Percentiles rank a stretch among this genome's conserved stretches.
Conservation (phyloP, 2,329 filamentous ascomycete genomes). For the Colletotrichum navitas region DNA sequence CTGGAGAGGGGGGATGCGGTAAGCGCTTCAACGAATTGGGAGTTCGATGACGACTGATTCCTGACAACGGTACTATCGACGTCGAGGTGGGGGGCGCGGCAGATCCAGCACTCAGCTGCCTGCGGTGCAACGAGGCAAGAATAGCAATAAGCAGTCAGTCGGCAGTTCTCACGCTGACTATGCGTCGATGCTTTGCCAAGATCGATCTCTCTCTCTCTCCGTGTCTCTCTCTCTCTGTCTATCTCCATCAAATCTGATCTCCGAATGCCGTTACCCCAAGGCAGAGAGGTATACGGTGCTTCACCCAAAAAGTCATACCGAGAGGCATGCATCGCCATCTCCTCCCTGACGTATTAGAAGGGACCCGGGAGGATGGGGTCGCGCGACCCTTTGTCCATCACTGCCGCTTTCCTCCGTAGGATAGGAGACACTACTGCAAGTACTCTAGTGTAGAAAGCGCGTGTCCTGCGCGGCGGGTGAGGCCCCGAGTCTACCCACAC, state of each 20-base stretch:
- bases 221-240: too few species aligned
- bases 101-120: constrained; percentile 23
- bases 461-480: constrained; percentile 2
- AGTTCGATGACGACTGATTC: constrained; percentile 27
- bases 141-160: not conserved
- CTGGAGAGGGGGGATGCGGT: not conserved
- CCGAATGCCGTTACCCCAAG: too few species aligned
- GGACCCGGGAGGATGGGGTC: not conserved
- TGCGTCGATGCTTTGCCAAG: too few species aligned
- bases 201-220: too few species aligned
- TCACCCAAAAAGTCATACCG: too few species aligned
- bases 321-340: too few species aligned
- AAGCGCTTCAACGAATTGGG: constrained; percentile 26
- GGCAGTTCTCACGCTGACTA: too few species aligned
- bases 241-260: too few species aligned
- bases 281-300: too few species aligned
- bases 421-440: constrained; percentile 33
- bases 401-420: constrained; percentile 21
- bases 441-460: constrained; percentile 36
- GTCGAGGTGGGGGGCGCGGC: too few species aligned
- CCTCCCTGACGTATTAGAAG: too few species aligned
- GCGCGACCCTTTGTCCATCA: constrained; percentile 11
- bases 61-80: not conserved
- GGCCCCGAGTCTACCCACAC: constrained; percentile 21
- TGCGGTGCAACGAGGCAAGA: constrained; percentile 18